A percentile compares a stretch with the other conserved stretches of the same genome.
phyloP scores from a whole-genome alignment of 495 filamentous ascomycete genomes.

The Penicillium malachiteum region DNA sequence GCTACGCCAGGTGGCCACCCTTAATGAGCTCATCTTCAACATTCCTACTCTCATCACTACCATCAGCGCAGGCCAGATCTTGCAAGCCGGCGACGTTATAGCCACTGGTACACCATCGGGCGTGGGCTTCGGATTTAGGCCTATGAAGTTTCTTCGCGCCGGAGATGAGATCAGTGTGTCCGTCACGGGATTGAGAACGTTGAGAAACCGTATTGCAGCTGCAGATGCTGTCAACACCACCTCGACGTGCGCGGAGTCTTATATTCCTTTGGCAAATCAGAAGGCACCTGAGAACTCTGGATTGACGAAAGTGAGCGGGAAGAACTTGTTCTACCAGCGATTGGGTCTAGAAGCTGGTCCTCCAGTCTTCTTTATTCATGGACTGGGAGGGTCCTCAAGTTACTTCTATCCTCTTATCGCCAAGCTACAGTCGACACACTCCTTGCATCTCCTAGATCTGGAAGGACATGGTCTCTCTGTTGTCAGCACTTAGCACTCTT shows the following conservation, averaged over 20 bases:
- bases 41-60: conserved; percentile 64
- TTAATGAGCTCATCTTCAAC: conserved; percentile 68
- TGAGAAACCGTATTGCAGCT: conserved; percentile 42
- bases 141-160: conserved; percentile 45
- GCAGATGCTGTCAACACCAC: conserved; percentile 14
- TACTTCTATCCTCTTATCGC: conserved; percentile 44
- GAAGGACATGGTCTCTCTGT: conserved; percentile 56
- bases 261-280: conserved; percentile 15
- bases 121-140: conserved; percentile 50
- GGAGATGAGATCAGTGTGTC: conserved; percentile 52
- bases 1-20: conserved; percentile 62
- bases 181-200: conserved; percentile 34
- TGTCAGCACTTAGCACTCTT: conserved; percentile 34
- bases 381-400: conserved; percentile 43
- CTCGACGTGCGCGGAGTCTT: not conserved
- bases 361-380: conserved; percentile 52
- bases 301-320: conserved; percentile 44
- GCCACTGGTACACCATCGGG: conserved; percentile 69
- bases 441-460: conserved; percentile 46
- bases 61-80: conserved; percentile 64
- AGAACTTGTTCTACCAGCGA: conserved; percentile 39
- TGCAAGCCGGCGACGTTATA: conserved; percentile 68
- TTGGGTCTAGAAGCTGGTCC: conserved; percentile 21
- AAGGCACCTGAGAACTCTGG: conserved; percentile 16
- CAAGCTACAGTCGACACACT: conserved; percentile 24